Evolutionary conservation across 306 rosid genomes (phyloP).

Genomic region (Begonia loranthoides): DNA sequence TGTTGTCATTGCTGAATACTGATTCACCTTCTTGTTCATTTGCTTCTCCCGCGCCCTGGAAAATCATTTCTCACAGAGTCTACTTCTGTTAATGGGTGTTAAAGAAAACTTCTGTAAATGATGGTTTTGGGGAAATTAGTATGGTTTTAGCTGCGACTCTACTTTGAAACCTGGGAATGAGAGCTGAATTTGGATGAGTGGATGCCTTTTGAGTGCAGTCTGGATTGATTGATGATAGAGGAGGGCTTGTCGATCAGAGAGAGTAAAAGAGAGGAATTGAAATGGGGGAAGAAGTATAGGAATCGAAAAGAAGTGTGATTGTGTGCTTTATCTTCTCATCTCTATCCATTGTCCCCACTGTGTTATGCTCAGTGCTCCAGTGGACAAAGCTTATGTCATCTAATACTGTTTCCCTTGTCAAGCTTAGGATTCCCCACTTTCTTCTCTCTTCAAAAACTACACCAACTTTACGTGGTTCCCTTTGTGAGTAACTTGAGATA

Average conservation of each 20-base stretch:
- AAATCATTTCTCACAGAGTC: too few species aligned
- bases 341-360: constrained; percentile 34
- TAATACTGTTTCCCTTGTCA: constrained; percentile 32
- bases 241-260: background rate
- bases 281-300: background rate
- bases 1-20: background rate
- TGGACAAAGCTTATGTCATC: constrained; percentile 67
- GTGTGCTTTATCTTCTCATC: constrained; percentile 4
- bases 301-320: constrained; percentile 13
- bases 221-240: too few species aligned
- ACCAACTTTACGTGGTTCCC: constrained; percentile 25
- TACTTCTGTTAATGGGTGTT: too few species aligned
- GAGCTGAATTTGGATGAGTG: too few species aligned
- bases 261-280: background rate
- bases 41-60: too few species aligned
- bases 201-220: too few species aligned
- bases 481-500: constrained; percentile 6
- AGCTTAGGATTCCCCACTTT: constrained; percentile 84
- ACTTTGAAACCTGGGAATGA: too few species aligned
- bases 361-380: constrained; percentile 33
- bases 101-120: too few species aligned
- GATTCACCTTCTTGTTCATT: too few species aligned
- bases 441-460: background rate
- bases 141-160: too few species aligned
- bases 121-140: too few species aligned